Evolutionary conservation across 495 filamentous ascomycete species (phyloP).

Genomic region (Staphylotrichum longicolle): DNA sequence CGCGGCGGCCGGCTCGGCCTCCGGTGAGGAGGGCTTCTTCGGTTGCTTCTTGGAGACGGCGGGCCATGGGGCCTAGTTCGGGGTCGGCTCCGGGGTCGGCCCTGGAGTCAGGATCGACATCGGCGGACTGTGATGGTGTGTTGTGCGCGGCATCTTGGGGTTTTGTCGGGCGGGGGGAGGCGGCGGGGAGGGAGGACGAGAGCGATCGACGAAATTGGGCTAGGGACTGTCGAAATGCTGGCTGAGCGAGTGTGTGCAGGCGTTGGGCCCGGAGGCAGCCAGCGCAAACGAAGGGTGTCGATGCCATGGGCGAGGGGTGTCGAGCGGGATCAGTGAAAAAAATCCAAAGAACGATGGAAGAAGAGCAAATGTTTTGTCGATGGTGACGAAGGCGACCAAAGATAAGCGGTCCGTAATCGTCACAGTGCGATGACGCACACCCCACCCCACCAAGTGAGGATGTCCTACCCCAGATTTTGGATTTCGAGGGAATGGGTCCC

Average conservation of each 20-base stretch:
- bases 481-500: no score
- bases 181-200: neutral
- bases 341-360: neutral
- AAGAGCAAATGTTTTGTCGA: neutral
- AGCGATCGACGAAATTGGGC: constrained; percentile 1
- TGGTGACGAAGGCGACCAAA: neutral
- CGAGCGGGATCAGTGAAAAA: neutral
- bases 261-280: constrained; percentile 21
- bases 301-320: constrained; percentile 14
- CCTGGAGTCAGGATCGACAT: neutral
- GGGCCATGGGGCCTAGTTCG: constrained; percentile 63
- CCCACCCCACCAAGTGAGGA: no score
- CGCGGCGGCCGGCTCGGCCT: constrained; percentile 66
- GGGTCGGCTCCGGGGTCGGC: constrained; percentile 22
- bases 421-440: neutral
- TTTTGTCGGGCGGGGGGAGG: neutral
- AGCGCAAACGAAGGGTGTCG: constrained; percentile 19
- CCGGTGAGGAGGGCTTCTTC: constrained; percentile 73
- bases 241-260: neutral
- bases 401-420: neutral
- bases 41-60: constrained; percentile 73
- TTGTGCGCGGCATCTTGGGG: constrained; percentile 5
- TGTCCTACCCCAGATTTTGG: no score
- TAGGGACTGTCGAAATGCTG: constrained; percentile 7
- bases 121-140: neutral